Evolutionary conservation across 306 rosid genomes (phyloP).

Genomic region (Lithocarpus polystachyus): DNA sequence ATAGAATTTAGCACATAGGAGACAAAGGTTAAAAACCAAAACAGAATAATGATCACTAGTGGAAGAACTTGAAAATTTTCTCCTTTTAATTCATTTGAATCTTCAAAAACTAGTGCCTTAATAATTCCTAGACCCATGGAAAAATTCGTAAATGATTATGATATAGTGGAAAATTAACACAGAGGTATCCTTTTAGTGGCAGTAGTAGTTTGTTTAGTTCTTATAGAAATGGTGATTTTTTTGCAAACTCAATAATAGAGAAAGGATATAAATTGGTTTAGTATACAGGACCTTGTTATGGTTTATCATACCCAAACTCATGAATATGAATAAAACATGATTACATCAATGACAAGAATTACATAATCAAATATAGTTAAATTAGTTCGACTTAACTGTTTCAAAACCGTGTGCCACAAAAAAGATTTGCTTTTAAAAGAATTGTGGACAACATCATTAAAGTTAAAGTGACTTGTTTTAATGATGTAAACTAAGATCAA

Average conservation of each 20-base stretch:
- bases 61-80: neutral
- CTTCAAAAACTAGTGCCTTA: neutral
- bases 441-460: conserved; percentile 51
- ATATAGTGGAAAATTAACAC: neutral
- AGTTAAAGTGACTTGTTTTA: conserved; percentile 53
- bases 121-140: neutral
- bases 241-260: no score
- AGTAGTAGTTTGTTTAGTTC: neutral
- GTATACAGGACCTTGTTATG: no score
- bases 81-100: neutral
- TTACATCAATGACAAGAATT: neutral
- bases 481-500: conserved; percentile 32
- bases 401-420: conserved; percentile 17
- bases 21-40: neutral
- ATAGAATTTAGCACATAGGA: conserved; percentile 7
- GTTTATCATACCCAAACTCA: no score
- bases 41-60: neutral
- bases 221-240: neutral
- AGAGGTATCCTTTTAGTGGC: neutral
- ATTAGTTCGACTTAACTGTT: neutral
- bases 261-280: no score
- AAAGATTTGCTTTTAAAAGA: conserved; percentile 10
- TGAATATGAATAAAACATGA: neutral
- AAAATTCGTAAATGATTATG: neutral
- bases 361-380: neutral